Evolutionary conservation across 495 filamentous ascomycete species (phyloP).

Genomic region (Cryomyces minteri): DNA sequence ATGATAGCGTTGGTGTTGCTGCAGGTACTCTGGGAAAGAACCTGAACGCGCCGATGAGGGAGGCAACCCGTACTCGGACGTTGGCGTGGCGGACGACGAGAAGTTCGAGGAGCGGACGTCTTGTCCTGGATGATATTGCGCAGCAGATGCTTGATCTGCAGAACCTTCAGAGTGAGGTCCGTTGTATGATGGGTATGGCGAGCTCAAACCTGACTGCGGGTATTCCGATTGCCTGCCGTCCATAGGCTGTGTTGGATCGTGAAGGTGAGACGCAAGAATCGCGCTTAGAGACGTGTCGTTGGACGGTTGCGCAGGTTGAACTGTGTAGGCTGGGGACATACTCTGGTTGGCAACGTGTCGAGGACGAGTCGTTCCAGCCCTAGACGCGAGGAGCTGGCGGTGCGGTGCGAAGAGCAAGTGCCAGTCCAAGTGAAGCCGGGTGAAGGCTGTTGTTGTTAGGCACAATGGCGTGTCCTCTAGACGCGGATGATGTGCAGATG

Average conservation of each 20-base stretch:
- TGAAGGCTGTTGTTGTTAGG: slow-evolving; percentile 16
- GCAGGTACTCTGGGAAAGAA: slow-evolving; percentile 62
- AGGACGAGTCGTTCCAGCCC: background rate
- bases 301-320: slow-evolving; percentile 10
- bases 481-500: slow-evolving; percentile 23
- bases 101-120: slow-evolving; percentile 57
- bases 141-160: slow-evolving; percentile 79
- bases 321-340: slow-evolving; percentile 21
- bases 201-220: slow-evolving; percentile 96
- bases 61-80: slow-evolving; percentile 72
- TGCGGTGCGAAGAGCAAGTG: slow-evolving; percentile 8
- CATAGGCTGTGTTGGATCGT: slow-evolving; percentile 40
- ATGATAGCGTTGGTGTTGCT: slow-evolving; percentile 41
- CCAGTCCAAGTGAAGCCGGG: slow-evolving; percentile 11
- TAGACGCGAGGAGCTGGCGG: slow-evolving; percentile 3
- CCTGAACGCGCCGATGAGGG: slow-evolving; percentile 62
- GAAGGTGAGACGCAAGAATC: slow-evolving; percentile 15
- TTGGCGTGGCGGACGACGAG: slow-evolving; percentile 64
- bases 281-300: slow-evolving; percentile 15
- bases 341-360: slow-evolving; percentile 11
- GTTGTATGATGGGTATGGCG: slow-evolving; percentile 53
- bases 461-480: slow-evolving; percentile 17
- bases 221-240: slow-evolving; percentile 83
- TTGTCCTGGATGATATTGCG: slow-evolving; percentile 42
- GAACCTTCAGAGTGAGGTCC: slow-evolving; percentile 62